Conservation (phyloP, 306 rosid genomes). For the Leucaena leucocephala region DNA sequence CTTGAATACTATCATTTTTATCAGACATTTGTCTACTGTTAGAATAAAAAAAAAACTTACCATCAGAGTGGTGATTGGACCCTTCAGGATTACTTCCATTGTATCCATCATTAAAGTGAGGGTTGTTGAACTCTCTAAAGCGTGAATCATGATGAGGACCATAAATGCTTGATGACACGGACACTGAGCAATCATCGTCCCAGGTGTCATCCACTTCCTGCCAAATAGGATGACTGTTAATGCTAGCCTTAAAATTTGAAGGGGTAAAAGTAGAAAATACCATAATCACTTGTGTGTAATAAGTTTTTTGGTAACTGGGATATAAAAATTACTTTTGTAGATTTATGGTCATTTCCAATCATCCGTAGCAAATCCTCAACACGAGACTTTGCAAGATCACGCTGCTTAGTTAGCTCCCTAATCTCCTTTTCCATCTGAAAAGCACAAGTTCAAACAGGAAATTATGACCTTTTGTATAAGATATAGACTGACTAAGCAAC, state of each 20-base stretch:
- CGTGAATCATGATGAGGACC: constrained; percentile 46
- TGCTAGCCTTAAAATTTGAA: constrained; percentile 41
- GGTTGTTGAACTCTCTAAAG: constrained; percentile 60
- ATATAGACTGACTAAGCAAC: constrained; percentile 1
- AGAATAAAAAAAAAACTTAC: constrained; percentile 40
- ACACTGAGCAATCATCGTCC: constrained; percentile 78
- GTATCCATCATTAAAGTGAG: constrained; percentile 59
- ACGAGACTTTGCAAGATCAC: constrained; percentile 94
- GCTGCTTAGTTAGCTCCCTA: constrained; percentile 81
- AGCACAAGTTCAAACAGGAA: too few species aligned
- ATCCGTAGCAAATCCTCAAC: constrained; percentile 74
- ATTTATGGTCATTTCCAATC: constrained; percentile 64
- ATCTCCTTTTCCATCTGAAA: constrained; percentile 92
- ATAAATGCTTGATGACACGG: constrained; percentile 68
- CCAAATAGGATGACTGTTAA: constrained; percentile 44
- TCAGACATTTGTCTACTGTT: constrained; percentile 26
- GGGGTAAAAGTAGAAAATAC: constrained; percentile 27
- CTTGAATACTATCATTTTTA: constrained; percentile 30
- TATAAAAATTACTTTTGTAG: constrained; percentile 58
- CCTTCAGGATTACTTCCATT: constrained; percentile 45
- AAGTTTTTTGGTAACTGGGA: constrained; percentile 15
- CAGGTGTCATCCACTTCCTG: constrained; percentile 55
- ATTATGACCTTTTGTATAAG: too few species aligned
- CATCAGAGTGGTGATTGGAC: constrained; percentile 43
- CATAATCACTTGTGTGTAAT: constrained; percentile 16